Evolutionary conservation across 257 asterid genomes (phyloP), one percentile per base, ranked within the genome.

Genomic region (Euphrasia confusa): DNA sequence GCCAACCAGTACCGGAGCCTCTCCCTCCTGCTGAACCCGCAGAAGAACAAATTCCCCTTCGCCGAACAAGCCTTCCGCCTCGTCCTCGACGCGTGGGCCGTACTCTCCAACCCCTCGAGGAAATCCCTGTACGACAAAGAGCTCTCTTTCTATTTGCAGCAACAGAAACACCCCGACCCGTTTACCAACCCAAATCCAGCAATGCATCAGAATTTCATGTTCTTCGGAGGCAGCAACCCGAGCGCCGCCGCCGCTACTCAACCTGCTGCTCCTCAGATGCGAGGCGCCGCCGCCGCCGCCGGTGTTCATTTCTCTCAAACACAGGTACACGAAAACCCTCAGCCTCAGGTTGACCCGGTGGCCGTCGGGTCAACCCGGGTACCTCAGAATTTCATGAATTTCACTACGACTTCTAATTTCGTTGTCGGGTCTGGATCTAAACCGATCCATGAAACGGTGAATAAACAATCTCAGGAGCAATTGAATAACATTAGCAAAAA

Each of bases 61-160:
- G 81, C 97, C 8, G 97, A 87, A 15, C 88, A 83, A 18, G 99
- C 99, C 32, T 93, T 85, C 67, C 78, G 86, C 1, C 80, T 82
- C 28, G 93, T 87, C 12, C 61, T 83, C 27, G 92, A 84, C 54
- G 99, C 99, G 1, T 93, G 94, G 93, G 66, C 85, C 9, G 78
- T 85, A 2, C 84, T 93, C n/a, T 85, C 97, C 4, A 80, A 89
- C 56, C 88, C 95, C 13, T 64, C 88, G 14, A 75, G 78, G 58
- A 93, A 86, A 65, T 61, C 78, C 11, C 2, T 69, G 68, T 93
- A 89, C 69, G 97, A 93, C 68, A 81, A 79, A 27, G 91, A 93
- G 68, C 70, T 89, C 13, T 69, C 78, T 24, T 79, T 76, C 74
- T 78, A 65, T 44, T 54, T 67, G 45, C 74, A 80, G 53, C 72